phyloP scores from a whole-genome alignment of 2,329 filamentous ascomycete genomes.

The Aureobasidium leucospermi region DNA sequence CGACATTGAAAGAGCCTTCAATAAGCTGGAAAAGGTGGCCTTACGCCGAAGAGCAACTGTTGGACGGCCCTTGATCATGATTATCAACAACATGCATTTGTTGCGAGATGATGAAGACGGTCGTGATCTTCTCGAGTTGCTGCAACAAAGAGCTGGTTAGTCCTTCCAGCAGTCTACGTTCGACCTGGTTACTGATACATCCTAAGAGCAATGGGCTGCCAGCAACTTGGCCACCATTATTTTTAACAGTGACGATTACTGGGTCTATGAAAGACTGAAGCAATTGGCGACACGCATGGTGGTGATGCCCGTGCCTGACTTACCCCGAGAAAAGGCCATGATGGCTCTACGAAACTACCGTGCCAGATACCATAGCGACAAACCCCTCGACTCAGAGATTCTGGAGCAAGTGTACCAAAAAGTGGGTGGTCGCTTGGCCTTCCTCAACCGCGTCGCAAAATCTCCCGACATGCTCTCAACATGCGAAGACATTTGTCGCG shows the following conservation, averaged over 20 bases:
- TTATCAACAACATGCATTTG: constrained; percentile 90
- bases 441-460: constrained; percentile 85
- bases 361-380: constrained; percentile 65
- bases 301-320: constrained; percentile 75
- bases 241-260: constrained; percentile 96
- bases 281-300: constrained; percentile 92
- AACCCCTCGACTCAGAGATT: constrained; percentile 40
- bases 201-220: constrained; percentile 80
- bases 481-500: constrained; percentile 64
- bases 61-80: constrained; percentile 71
- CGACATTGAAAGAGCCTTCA: constrained; percentile 93
- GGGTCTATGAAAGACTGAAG: constrained; percentile 94
- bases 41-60: constrained; percentile 57
- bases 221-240: constrained; percentile 84
- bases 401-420: constrained; percentile 76
- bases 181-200: background rate
- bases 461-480: constrained; percentile 69
- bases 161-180: background rate
- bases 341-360: constrained; percentile 72
- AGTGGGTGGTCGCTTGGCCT: constrained; percentile 82
- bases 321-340: constrained; percentile 72
- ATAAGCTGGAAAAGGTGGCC: constrained; percentile 96
- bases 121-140: constrained; percentile 84
- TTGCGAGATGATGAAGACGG: constrained; percentile 87
- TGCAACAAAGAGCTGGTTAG: constrained; percentile 71